phyloP scores from a whole-genome alignment of 768 basidiomycete species.

The Rubroboletus satanas region DNA sequence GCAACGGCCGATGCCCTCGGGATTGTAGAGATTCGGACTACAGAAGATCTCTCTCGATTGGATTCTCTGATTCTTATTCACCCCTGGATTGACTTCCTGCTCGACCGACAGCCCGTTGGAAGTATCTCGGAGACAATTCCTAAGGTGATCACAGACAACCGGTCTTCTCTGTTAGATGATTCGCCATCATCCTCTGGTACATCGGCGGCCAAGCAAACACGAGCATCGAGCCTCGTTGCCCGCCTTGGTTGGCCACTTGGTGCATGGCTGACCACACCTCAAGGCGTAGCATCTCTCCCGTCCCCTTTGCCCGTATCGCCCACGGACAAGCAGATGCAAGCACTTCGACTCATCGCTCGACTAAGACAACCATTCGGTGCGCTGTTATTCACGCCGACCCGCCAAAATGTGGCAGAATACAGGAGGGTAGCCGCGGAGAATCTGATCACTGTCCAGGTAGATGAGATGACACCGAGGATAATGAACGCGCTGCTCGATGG shows the following conservation, averaged over 20 bases:
- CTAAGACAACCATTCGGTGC: not conserved
- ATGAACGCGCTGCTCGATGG: not conserved
- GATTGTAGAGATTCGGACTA: not conserved
- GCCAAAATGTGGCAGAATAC: not conserved
- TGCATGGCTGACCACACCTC: not conserved
- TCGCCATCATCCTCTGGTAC: not conserved
- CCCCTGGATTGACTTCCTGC: slow-evolving; percentile 9
- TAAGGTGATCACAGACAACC: too few relatives aligned
- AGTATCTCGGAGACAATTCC: not conserved
- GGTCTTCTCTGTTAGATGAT: not conserved
- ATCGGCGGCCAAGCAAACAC: not conserved
- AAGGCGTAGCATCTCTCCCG: not conserved
- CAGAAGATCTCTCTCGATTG: not conserved
- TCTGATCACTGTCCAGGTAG: not conserved
- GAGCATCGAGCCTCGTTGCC: not conserved
- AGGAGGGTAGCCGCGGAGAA: not conserved
- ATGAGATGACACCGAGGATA: not conserved
- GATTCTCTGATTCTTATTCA: not conserved
- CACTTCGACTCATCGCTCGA: not conserved
- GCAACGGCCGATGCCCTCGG: not conserved
- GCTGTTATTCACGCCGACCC: not conserved
- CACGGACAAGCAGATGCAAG: not conserved
- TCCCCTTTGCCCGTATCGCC: not conserved
- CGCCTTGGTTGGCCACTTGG: not conserved
- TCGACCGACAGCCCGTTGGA: not conserved